phyloP scores from a whole-genome alignment of 2,329 filamentous ascomycete genomes.

The Aspergillus uvarum region DNA sequence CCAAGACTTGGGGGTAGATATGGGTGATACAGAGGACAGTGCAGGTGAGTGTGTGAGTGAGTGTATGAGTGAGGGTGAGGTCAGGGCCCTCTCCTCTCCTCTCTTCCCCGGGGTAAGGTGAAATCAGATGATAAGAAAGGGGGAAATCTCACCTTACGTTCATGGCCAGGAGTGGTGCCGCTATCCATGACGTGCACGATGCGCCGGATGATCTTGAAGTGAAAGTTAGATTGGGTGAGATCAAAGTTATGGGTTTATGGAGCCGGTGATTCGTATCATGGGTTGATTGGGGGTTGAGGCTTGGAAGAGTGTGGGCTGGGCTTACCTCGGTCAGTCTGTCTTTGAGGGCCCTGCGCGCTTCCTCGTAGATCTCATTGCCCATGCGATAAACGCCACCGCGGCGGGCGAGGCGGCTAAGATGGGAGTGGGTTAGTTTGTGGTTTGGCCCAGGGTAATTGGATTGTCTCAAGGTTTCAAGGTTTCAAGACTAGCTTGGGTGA shows the following conservation, averaged over 20 bases:
- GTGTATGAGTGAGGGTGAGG: no score
- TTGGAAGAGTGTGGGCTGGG: not conserved
- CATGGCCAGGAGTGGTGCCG: not conserved
- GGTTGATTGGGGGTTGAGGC: no score
- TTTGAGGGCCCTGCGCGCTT: conserved; percentile 24
- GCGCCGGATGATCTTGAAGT: conserved; percentile 23
- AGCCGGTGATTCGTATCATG: no score
- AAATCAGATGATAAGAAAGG: not conserved
- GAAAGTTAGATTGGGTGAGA: no score
- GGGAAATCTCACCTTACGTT: conserved; percentile 16
- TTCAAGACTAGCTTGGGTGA: no score
- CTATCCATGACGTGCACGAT: conserved; percentile 27
- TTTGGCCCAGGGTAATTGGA: not conserved
- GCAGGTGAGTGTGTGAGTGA: no score
- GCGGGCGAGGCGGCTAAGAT: conserved; percentile 35
- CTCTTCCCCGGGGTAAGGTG: no score
- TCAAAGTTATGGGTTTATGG: no score
- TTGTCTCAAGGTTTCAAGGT: no score
- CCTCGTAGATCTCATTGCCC: conserved; percentile 29
- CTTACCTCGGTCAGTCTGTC: conserved; percentile 24
- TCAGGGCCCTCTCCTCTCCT: no score
- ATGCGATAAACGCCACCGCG: conserved; percentile 36
- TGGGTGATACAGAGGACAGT: no score
- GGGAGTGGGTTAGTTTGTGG: not conserved
- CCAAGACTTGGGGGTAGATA: no score